phyloP scores from a whole-genome alignment of 148 eudicot species.

The Fagopyrum tataricum region DNA sequence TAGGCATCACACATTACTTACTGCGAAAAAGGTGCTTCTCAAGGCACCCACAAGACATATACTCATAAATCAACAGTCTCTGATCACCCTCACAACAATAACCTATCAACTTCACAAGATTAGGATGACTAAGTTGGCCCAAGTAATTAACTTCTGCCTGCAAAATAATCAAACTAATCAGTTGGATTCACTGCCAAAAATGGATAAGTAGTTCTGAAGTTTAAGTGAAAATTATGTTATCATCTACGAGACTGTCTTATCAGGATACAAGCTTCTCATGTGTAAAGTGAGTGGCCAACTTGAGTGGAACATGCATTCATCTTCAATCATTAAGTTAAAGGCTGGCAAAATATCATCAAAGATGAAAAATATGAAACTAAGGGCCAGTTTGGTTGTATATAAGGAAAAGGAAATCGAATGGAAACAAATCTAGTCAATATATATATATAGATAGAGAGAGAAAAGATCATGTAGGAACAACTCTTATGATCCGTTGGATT shows the following conservation, averaged over 20 bases:
- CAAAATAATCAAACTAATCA: neutral
- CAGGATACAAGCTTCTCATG: neutral
- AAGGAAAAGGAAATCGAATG: too few relatives aligned
- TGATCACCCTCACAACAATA: slow-evolving; percentile 86
- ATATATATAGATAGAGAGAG: too few relatives aligned
- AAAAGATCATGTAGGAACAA: too few relatives aligned
- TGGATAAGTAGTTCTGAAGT: neutral
- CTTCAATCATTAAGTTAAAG: neutral
- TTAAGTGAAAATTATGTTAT: neutral
- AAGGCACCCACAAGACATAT: slow-evolving; percentile 77
- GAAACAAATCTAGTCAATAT: too few relatives aligned
- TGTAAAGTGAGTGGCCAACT: neutral
- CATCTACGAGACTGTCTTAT: neutral
- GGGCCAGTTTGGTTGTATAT: too few relatives aligned
- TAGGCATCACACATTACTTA: slow-evolving; percentile 32
- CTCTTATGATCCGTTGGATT: too few relatives aligned
- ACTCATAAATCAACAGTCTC: slow-evolving; percentile 76
- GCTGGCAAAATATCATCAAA: neutral
- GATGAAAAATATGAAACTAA: neutral
- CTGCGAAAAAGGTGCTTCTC: slow-evolving; percentile 86
- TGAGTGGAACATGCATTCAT: neutral
- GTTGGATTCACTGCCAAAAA: neutral
- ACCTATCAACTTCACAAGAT: slow-evolving; percentile 81
- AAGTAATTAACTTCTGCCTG: slow-evolving; percentile 82
- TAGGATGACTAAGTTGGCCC: slow-evolving; percentile 72